These are phyloP conservation scores for Alternaria viburni DNA, from an alignment of 2,329 filamentous ascomycete genomes.

Conservation along the genomic window DNA sequence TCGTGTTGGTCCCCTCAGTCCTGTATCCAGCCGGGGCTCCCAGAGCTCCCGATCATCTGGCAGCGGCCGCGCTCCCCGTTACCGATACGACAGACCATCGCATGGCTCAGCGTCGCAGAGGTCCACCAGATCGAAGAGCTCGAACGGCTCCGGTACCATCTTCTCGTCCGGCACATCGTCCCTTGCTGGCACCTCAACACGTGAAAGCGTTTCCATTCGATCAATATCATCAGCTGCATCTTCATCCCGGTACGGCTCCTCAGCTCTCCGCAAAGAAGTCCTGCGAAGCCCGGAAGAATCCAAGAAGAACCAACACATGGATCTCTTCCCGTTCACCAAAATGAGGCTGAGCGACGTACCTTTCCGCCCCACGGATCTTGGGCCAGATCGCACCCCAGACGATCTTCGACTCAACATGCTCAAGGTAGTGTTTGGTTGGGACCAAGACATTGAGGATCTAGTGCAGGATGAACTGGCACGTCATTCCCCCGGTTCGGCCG, in stretches of 20 bases:
- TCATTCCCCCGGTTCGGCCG: slow-evolving; percentile 75
- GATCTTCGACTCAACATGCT: slow-evolving; percentile 90
- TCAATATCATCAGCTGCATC: slow-evolving; percentile 59
- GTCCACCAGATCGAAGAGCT: slow-evolving; percentile 38
- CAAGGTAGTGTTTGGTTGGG: slow-evolving; percentile 93
- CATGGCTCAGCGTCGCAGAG: slow-evolving; percentile 21
- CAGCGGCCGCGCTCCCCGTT: slow-evolving; percentile 51
- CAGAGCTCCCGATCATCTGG: slow-evolving; percentile 60
- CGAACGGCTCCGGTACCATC: slow-evolving; percentile 62
- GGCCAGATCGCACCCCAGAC: slow-evolving; percentile 60
- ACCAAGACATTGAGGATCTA: slow-evolving; percentile 79
- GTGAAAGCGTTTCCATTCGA: slow-evolving; percentile 64
- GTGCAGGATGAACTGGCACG: slow-evolving; percentile 83
- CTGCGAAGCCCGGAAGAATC: slow-evolving; percentile 76
- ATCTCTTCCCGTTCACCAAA: slow-evolving; percentile 86
- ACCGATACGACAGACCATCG: slow-evolving; percentile 55
- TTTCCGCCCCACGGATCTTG: slow-evolving; percentile 72
- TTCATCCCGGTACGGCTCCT: slow-evolving; percentile 58
- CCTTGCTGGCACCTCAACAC: slow-evolving; percentile 39
- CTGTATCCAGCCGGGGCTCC: slow-evolving; percentile 71
- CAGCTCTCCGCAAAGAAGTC: slow-evolving; percentile 80
- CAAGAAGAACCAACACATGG: slow-evolving; percentile 64
- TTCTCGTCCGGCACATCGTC: slow-evolving; percentile 71
- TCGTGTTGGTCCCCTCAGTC: slow-evolving; percentile 70
- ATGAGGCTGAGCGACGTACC: slow-evolving; percentile 81